Evolutionary conservation across 371 early-diverging fungal species (phyloP), one percentile per base, ranked within the genome.

Genomic region (Mucor velutinosus): DNA sequence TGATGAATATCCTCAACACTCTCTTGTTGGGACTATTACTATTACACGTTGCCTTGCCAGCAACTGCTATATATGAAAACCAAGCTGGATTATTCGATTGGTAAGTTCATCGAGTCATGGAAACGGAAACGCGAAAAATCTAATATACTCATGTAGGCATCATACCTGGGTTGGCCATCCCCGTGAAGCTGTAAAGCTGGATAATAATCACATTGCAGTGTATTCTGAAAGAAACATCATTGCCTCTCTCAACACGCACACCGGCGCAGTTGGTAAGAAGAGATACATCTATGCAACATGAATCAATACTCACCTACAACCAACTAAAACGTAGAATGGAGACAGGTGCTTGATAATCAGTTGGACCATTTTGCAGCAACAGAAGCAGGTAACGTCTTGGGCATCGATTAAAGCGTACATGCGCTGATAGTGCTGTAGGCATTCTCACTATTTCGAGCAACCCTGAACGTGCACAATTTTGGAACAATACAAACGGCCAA

Each of bases 151-250:
- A 15, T 25, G 43, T 72, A 90, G 90, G 90, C 87, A 86, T 75
- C 88, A 88, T 59, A 72, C 72, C 41, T 88, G 87, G 85, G 74
- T 89, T 43, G 91, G 91, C 21, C 80, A 85, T 47, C 80, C 89
- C 32, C 68, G 66, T 37, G 65, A 79, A 68, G 60, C 78, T 12
- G 60, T 74, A 17, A 33, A 75, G 21, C 66, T 86, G 29, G 78
- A 77, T 61, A 64, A 78, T 21, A 74, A 78, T 17, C 72, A 71
- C 1, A 62, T 91, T 21, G 72, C 76, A 58, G 83, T 90, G 21
- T 88, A 82, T 17, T 87, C 92, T 6, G 83, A 86, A 59, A 85
- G 80, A 56, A 89, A 90, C 65, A 84, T 86, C 5, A 63, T 93
- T 25, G 90, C 91, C 0, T 74, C 86, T 21, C 55, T 93, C 32